phyloP scores from a whole-genome alignment of 2,329 filamentous ascomycete species.

The Apiospora marii region DNA sequence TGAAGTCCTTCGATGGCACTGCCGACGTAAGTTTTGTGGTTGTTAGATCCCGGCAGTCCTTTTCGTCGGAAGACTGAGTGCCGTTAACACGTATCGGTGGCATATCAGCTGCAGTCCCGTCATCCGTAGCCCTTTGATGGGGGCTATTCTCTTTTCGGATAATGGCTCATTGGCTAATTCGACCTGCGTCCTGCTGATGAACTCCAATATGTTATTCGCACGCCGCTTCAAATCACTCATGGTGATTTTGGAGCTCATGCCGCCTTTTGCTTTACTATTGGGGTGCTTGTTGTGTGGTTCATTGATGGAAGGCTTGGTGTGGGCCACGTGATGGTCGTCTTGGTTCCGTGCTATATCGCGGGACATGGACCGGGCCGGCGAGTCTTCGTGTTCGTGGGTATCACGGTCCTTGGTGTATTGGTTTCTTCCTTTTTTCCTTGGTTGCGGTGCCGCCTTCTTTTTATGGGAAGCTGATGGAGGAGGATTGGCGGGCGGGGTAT shows the following conservation, averaged over 20 bases:
- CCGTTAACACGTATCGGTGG: constrained; percentile 47
- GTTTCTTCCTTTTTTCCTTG: constrained; percentile 76
- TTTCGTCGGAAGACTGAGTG: constrained; percentile 11
- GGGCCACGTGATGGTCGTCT: constrained; percentile 50
- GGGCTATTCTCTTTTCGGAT: constrained; percentile 50
- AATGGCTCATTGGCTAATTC: constrained; percentile 77
- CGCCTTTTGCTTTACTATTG: constrained; percentile 60
- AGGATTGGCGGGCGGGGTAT: constrained; percentile 53
- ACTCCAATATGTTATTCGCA: constrained; percentile 85
- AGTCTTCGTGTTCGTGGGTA: constrained; percentile 58
- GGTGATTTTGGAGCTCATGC: constrained; percentile 73
- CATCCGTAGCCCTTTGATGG: constrained; percentile 50
- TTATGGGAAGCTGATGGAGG: constrained; percentile 60
- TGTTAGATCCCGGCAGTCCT: not conserved
- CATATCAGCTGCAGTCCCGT: constrained; percentile 42
- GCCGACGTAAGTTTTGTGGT: constrained; percentile 29
- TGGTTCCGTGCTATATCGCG: constrained; percentile 57
- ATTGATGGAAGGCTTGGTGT: constrained; percentile 42
- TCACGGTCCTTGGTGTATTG: constrained; percentile 84
- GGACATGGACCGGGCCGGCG: constrained; percentile 62
- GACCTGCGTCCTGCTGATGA: constrained; percentile 87
- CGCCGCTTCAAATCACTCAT: constrained; percentile 90
- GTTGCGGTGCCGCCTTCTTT: constrained; percentile 65
- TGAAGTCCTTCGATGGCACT: constrained; percentile 62
- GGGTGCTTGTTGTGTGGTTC: constrained; percentile 56